Evolutionary conservation across 2,329 filamentous ascomycete species (phyloP).

Genomic region (Paraconiothyrium brasiliense): DNA sequence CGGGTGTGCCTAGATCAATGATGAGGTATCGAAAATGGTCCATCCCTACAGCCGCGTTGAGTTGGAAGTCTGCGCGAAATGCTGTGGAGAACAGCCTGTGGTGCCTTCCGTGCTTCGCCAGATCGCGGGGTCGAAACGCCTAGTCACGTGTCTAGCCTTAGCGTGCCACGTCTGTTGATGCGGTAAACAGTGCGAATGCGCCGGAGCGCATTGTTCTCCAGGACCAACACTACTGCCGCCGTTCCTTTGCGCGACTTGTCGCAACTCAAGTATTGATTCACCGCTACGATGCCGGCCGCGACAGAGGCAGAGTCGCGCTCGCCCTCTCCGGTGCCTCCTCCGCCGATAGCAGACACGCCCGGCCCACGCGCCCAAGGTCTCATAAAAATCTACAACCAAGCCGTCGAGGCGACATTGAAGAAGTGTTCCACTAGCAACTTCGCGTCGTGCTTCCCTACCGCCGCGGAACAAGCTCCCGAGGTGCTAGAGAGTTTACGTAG

Average conservation of each 20-base stretch:
- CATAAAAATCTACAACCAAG: conserved; percentile 68
- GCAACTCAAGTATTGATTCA: conserved; percentile 16
- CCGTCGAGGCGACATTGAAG: conserved; percentile 67
- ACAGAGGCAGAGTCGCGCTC: conserved; percentile 47
- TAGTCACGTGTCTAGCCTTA: conserved; percentile 6
- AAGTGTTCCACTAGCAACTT: conserved; percentile 70
- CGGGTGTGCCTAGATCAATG: not conserved
- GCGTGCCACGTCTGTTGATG: conserved; percentile 5
- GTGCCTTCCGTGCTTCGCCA: not conserved
- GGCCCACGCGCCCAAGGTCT: conserved; percentile 69
- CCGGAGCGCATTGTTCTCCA: not conserved
- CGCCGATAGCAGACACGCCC: conserved; percentile 63
- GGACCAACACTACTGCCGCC: not conserved
- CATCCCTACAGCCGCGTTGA: not conserved
- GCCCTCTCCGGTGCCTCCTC: conserved; percentile 62
- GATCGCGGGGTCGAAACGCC: conserved; percentile 7
- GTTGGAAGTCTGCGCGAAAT: not conserved
- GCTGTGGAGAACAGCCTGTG: not conserved
- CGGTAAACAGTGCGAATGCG: conserved; percentile 5
- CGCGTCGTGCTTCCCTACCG: conserved; percentile 70
- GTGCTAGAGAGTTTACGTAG: conserved; percentile 66
- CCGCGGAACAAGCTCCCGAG: conserved; percentile 65
- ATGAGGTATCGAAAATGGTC: not conserved
- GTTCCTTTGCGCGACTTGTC: conserved; percentile 4
- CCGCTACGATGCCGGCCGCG: conserved; percentile 39